Evolutionary conservation across 768 basidiomycete species (phyloP), one percentile per base, ranked within the genome.

Genomic region (Mycena galericulata): DNA sequence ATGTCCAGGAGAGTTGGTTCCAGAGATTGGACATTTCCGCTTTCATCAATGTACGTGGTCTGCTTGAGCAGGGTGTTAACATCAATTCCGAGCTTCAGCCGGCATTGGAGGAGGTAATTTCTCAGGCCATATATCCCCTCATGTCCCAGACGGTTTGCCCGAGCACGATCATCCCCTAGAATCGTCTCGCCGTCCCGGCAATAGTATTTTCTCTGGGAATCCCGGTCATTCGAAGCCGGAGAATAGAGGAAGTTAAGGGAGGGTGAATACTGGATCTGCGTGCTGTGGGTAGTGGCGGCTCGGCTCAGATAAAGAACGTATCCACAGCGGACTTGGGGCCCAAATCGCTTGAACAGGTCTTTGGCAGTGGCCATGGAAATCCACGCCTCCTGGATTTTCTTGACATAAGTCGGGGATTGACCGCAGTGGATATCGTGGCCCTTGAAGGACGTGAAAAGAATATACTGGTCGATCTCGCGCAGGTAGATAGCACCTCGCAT

Each of bases 261-360:
- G 12, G 15, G 47, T 49, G 22, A 60, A 34, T 24, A 45, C 47
- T 12, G 14, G 34, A 36, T 36, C 9, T 8, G 14, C 20, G 17
- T 18, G 20, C 9, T n/a, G 22, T 26, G 32, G 54, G 24, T 38
- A 27, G 17, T 14, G 34, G 17, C 22, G 22, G 41, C 8, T 17
- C 4, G 6, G 49, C 60, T 62, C 0, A 49, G 49, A 32, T 62
- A 62, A 26, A 41, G 3, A 2, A 62, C 60, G 50, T 62, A 62
- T 17, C 36, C 60, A 7, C 3, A 24, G 1, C 60, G 49, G n/a
- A 51, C 20, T 6, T 62, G 60, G 3, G 24, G 2, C 1, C 49
- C 49, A 41, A 43, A 38, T 7, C 11, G 20, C 22, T 51, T 51
- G 36, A 40, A 62, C 8, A 53, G 26, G 9, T 24, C 3, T 1